Evolutionary conservation across 169 alveolate species (phyloP).

Genomic region (Eimeria maxima): DNA sequence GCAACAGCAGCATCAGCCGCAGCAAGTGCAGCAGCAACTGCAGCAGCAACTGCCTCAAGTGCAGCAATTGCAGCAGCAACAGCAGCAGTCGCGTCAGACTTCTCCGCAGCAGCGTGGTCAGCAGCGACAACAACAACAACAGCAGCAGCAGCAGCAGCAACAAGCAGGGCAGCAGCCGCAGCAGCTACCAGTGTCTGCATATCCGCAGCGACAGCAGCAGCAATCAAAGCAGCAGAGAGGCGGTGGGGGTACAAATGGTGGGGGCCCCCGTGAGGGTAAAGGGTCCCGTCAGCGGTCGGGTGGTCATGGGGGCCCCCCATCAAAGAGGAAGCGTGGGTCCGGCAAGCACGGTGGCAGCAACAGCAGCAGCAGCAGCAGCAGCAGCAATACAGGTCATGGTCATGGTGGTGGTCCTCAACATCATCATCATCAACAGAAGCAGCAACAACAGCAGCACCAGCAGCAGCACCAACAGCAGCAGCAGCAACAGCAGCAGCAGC

Average conservation of each 20-base stretch:
- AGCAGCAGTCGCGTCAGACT: neutral
- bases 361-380: conserved; percentile 33
- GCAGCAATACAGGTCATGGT: neutral
- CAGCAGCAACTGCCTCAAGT: neutral
- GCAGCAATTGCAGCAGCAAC: neutral
- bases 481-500: conserved; percentile 34
- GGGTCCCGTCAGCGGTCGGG: neutral
- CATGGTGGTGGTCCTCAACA: no score
- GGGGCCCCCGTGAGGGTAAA: conserved; percentile 18
- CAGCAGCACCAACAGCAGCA: neutral
- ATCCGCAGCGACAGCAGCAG: conserved; percentile 29
- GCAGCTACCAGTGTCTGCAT: neutral
- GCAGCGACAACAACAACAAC: neutral
- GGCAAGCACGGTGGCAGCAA: neutral
- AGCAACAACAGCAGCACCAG: no score
- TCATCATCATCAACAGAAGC: no score
- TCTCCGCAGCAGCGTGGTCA: neutral
- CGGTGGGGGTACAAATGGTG: neutral
- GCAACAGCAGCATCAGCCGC: no score
- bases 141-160: conserved; percentile 16
- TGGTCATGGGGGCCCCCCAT: neutral
- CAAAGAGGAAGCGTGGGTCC: neutral
- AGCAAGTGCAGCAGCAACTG: neutral
- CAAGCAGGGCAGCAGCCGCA: neutral
- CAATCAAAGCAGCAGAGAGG: neutral